Evolutionary conservation across 2,329 filamentous ascomycete genomes (phyloP), one percentile per base, ranked within the genome.

Genomic region (Penicillium sp.): DNA sequence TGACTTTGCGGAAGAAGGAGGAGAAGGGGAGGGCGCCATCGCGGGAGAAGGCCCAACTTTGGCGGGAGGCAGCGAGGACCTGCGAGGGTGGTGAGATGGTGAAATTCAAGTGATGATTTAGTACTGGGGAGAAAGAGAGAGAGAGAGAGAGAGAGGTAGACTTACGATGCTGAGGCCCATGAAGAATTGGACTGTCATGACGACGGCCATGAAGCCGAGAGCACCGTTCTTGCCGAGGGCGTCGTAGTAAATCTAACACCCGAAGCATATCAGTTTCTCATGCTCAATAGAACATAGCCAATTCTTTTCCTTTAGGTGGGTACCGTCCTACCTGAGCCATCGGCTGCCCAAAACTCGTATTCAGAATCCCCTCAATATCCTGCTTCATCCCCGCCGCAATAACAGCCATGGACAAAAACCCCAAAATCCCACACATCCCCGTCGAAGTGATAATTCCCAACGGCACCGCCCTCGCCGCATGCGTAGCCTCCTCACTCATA

Each of bases 131-230:
- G 22, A 22, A 4, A 22, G 22, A 22, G 22, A 22, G 22, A 22
- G 22, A 22, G 22, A 22, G 22, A 0, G 22, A 22, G 22, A 22
- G 22, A 22, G 22, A 22, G 4, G 22, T 4, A 18, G 31, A 61
- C 61, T 19, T 60, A 76, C 75, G 55, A 86, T 81, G 33, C 81
- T 84, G 1, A 87, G 72, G 1, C 85, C 84, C 80, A 87, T 87
- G 22, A 87, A 76, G 69, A 85, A 88, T 67, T 87, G 85, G 2
- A 86, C 83, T 50, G 86, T 80, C 66, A 86, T 84, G 19, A 87
- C 72, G 0, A 87, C 75, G 1, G 78, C 77, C 81, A 87, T 87
- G 55, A 87, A 78, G 0, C 79, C 85, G 6, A 88, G 70, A 0
- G 85, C 83, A 5, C 84, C 85, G 5, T 80, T 75, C 69, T 86